Percentiles rank a stretch among this genome's conserved stretches.
phyloP scores from a whole-genome alignment of 1,139 yeast species.

The Protomyces macrosporus region DNA sequence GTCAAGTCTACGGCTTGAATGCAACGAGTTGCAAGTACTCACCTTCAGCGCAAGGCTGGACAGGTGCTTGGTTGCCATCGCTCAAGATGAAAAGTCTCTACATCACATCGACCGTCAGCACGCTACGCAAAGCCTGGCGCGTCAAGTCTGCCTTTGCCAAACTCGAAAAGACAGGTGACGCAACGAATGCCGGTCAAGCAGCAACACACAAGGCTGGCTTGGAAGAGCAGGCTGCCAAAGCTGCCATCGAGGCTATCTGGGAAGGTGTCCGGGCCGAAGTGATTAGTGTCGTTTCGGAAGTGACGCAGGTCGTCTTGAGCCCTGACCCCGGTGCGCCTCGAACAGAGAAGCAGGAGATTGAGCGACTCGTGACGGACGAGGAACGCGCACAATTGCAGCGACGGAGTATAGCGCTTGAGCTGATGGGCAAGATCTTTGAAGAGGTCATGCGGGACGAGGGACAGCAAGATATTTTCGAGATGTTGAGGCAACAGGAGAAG shows the following conservation, averaged over 20 bases:
- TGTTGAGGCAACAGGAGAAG: constrained; percentile 2
- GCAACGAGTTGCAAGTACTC: constrained; percentile 16
- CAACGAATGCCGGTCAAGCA: neutral
- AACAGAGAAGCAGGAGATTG: constrained; percentile 20
- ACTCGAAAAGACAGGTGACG: constrained; percentile 10
- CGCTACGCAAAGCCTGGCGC: constrained; percentile 18
- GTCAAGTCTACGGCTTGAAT: constrained; percentile 53
- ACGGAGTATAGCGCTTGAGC: constrained; percentile 15
- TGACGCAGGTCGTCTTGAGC: constrained; percentile 9
- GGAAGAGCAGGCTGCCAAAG: constrained; percentile 25
- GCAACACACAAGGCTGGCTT: constrained; percentile 6
- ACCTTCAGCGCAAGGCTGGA: constrained; percentile 23
- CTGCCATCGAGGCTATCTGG: constrained; percentile 25
- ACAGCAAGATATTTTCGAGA: constrained; percentile 21
- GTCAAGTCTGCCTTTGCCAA: constrained; percentile 25
- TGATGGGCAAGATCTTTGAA: constrained; percentile 18
- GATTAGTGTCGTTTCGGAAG: constrained; percentile 22
- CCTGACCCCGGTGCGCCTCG: constrained; percentile 8
- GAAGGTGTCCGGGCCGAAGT: constrained; percentile 26
- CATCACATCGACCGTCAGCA: constrained; percentile 18
- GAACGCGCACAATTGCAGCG: constrained; percentile 3
- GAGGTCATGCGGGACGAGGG: constrained; percentile 19
- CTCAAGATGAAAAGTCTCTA: constrained; percentile 17
- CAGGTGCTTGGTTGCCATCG: constrained; percentile 19
- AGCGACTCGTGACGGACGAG: constrained; percentile 5